Conservation (phyloP, 1,139 yeast species). For the Candida neerlandica region DNA sequence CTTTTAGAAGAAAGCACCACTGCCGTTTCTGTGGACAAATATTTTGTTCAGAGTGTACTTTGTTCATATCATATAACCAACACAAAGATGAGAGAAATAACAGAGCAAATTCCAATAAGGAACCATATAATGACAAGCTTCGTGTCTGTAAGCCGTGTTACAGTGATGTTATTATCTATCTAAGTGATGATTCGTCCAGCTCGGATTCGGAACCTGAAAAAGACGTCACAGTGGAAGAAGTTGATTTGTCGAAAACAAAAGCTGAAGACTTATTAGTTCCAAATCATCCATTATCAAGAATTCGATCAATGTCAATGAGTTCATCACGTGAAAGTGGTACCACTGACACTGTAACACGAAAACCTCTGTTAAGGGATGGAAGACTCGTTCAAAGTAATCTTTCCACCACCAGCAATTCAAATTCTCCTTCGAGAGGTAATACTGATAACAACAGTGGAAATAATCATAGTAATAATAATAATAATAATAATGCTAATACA, state of each 20-base stretch:
- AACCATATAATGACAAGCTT: constrained; percentile 61
- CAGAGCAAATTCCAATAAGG: constrained; percentile 29
- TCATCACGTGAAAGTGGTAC: constrained; percentile 21
- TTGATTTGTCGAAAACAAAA: constrained; percentile 16
- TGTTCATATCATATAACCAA: constrained; percentile 72
- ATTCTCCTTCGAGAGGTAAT: constrained; percentile 13
- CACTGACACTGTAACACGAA: constrained; percentile 1
- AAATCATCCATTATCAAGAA: constrained; percentile 33
- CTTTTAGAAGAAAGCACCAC: constrained; percentile 89
- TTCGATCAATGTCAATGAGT: constrained; percentile 34
- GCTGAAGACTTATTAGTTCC: constrained; percentile 25
- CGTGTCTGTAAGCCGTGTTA: constrained; percentile 81
- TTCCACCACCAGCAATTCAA: constrained; percentile 6
- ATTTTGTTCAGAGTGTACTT: constrained; percentile 86
- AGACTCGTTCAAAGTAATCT: background rate
- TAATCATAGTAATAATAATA: background rate
- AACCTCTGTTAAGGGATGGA: constrained; percentile 17
- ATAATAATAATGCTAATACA: background rate
- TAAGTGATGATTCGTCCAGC: constrained; percentile 64
- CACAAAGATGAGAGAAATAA: constrained; percentile 49
- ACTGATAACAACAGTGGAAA: background rate
- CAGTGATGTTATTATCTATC: constrained; percentile 62
- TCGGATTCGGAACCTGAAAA: constrained; percentile 25
- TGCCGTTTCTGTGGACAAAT: constrained; percentile 96
- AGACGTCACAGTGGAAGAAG: constrained; percentile 20